Conservation (phyloP, 176 grass and related monocot genomes). For the Avena atlantica region DNA sequence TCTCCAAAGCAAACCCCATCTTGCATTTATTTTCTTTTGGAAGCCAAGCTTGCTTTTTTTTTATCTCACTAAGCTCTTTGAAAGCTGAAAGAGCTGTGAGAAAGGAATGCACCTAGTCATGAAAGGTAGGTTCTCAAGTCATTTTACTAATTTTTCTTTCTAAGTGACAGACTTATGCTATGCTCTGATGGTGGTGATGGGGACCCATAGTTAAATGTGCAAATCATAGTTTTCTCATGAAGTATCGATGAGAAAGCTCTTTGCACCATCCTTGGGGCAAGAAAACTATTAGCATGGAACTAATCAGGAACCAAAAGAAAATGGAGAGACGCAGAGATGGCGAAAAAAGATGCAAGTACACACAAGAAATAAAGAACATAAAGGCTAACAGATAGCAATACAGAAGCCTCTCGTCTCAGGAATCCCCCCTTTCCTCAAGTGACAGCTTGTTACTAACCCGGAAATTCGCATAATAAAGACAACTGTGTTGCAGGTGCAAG, state of each 20-base stretch:
- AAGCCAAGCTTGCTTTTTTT: constrained; percentile 31
- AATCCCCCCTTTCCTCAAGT: constrained; percentile 65
- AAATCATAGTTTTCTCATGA: constrained; percentile 60
- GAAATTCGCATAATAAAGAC: constrained; percentile 22
- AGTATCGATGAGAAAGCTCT: constrained; percentile 57
- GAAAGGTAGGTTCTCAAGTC: constrained; percentile 68
- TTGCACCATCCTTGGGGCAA: constrained; percentile 55
- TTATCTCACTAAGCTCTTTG: constrained; percentile 60
- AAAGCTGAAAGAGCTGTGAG: constrained; percentile 78
- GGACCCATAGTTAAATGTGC: constrained; percentile 64
- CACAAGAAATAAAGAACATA: constrained; percentile 46
- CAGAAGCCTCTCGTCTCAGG: constrained; percentile 48
- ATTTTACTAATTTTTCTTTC: constrained; percentile 71
- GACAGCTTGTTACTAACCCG: constrained; percentile 45
- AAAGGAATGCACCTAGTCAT: constrained; percentile 64
- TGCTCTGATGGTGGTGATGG: constrained; percentile 66
- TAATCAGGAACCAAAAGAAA: constrained; percentile 45
- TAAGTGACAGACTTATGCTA: constrained; percentile 85
- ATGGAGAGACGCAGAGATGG: constrained; percentile 44
- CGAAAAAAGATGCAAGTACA: constrained; percentile 48
- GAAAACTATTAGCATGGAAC: constrained; percentile 57
- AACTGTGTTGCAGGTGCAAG: constrained; percentile 28
- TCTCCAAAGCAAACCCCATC: constrained; percentile 51
- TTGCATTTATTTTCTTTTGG: constrained; percentile 45
- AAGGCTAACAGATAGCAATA: constrained; percentile 26